Percentiles rank a stretch among this genome's conserved stretches.
Conservation (phyloP, 2,329 filamentous ascomycete species). For the Fusarium sp. region DNA sequence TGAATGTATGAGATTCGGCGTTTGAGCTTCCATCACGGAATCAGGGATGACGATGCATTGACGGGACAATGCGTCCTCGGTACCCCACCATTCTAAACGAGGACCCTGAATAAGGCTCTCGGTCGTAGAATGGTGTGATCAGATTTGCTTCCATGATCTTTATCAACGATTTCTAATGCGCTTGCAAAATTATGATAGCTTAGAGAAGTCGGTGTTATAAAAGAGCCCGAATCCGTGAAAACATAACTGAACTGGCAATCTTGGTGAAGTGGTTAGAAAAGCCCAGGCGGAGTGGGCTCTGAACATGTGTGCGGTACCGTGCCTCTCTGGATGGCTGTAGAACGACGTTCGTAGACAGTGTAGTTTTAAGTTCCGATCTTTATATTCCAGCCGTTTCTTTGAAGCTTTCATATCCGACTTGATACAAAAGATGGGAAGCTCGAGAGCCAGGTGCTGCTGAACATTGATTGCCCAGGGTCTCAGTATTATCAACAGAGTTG, state of each 20-base stretch:
- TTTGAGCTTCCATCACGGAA: constrained; percentile 1
- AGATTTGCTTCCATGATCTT: too few species aligned
- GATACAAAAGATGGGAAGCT: not conserved
- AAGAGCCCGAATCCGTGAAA: too few species aligned
- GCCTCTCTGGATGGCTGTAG: constrained; percentile 6
- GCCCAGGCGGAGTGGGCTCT: not conserved
- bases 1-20: not conserved
- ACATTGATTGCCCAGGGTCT: not conserved
- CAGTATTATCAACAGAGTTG: not conserved
- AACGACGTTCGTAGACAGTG: too few species aligned
- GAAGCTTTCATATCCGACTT: not conserved
- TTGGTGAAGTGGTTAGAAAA: not conserved
- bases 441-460: not conserved
- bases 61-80: constrained; percentile 14
- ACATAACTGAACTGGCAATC: not conserved
- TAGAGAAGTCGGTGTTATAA: not conserved
- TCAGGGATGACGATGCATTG: constrained; percentile 29
- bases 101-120: not conserved
- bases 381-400: not conserved
- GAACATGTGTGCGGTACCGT: constrained; percentile 13
- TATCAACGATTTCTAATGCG: not conserved
- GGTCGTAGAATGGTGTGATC: not conserved
- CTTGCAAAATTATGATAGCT: not conserved
- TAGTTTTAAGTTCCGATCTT: not conserved
- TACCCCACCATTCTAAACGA: constrained; percentile 2